Conservation (phyloP, 139 green algal genomes). For the Chlorella sp. region DNA sequence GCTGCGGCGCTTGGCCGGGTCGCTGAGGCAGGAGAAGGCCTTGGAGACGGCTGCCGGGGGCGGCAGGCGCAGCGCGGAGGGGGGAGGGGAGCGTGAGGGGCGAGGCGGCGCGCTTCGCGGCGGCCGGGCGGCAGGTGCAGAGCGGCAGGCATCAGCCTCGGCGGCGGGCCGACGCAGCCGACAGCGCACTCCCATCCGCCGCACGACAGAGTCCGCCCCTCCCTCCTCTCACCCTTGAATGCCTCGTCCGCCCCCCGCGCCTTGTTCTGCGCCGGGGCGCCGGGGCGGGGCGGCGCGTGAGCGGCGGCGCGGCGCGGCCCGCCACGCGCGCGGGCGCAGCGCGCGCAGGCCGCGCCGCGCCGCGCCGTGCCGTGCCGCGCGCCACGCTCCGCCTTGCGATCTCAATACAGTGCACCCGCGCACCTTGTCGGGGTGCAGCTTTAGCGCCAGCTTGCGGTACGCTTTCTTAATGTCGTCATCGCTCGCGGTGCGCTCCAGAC, state of each 20-base stretch:
- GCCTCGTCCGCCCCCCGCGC: conserved; percentile 57
- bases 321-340: too few relatives aligned
- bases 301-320: too few relatives aligned
- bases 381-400: too few relatives aligned
- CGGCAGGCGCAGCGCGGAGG: neutral
- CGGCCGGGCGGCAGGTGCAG: neutral
- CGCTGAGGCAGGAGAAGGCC: conserved; percentile 70
- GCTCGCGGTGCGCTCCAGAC: conserved; percentile 15
- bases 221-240: conserved; percentile 51
- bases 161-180: too few relatives aligned
- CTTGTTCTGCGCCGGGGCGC: too few relatives aligned
- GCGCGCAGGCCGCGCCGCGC: too few relatives aligned
- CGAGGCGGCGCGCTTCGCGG: neutral
- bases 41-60: conserved; percentile 54
- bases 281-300: too few relatives aligned
- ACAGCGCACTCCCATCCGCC: too few relatives aligned
- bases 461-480: conserved; percentile 82
- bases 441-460: conserved; percentile 86
- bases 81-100: neutral
- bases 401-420: too few relatives aligned
- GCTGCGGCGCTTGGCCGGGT: conserved; percentile 55
- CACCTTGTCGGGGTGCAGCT: conserved; percentile 96
- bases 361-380: too few relatives aligned
- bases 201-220: too few relatives aligned
- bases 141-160: too few relatives aligned